Conservation (phyloP, 2,329 filamentous ascomycete genomes). For the Monilinia laxa region DNA sequence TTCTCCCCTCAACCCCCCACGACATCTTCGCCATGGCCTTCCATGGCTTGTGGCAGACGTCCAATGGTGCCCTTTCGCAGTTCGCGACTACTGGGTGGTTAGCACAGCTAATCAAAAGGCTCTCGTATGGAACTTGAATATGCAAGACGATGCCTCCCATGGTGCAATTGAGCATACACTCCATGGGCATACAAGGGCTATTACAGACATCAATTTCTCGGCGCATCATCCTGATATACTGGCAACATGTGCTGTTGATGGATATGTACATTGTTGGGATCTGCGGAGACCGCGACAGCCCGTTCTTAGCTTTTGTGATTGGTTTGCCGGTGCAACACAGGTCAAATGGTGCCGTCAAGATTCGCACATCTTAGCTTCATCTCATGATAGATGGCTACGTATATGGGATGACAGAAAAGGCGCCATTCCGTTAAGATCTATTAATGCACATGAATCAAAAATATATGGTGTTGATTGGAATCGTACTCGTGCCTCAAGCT, state of each 20-base stretch:
- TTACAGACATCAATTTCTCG: constrained; percentile 95
- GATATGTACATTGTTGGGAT: constrained; percentile 92
- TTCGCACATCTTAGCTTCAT: constrained; percentile 82
- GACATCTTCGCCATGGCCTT: constrained; percentile 79
- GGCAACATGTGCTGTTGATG: constrained; percentile 88
- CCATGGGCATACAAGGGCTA: constrained; percentile 81
- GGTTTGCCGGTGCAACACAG: constrained; percentile 90
- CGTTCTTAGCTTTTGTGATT: constrained; percentile 81
- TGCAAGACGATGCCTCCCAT: constrained; percentile 63
- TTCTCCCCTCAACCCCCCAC: constrained; percentile 81
- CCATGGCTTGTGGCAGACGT: constrained; percentile 96
- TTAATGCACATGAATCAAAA: constrained; percentile 85
- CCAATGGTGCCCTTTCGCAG: constrained; percentile 93
- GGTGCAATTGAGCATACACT: constrained; percentile 82
- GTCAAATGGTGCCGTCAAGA: constrained; percentile 93
- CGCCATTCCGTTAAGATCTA: constrained; percentile 74
- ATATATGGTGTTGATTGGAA: constrained; percentile 98
- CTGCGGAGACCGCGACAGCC: constrained; percentile 71
- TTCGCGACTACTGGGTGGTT: constrained; percentile 87
- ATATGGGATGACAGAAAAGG: constrained; percentile 89
- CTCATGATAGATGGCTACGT: constrained; percentile 82
- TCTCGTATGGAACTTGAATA: constrained; percentile 86
- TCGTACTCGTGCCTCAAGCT: constrained; percentile 65
- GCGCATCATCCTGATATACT: constrained; percentile 87
- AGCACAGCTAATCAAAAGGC: constrained; percentile 95